phyloP scores from a whole-genome alignment of 495 filamentous ascomycete genomes.

The Copromyces sp. region DNA sequence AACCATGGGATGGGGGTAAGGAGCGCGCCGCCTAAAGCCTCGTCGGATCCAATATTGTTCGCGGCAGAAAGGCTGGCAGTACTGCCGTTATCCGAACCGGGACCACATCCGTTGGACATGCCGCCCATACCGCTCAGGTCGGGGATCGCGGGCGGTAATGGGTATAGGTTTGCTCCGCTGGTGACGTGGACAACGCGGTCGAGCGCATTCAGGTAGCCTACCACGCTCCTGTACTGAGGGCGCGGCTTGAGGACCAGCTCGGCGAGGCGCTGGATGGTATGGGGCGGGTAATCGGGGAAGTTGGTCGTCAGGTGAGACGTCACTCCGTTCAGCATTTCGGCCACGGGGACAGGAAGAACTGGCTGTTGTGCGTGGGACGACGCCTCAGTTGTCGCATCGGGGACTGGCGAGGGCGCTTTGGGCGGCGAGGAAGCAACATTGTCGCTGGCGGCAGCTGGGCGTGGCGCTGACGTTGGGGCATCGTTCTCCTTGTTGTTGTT shows the following conservation, averaged over 20 bases:
- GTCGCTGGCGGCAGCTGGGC: conserved; percentile 11
- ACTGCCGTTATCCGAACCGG: conserved; percentile 29
- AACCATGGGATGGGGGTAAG: conserved; percentile 94
- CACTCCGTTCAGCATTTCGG: conserved; percentile 54
- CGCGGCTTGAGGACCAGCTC: conserved; percentile 78
- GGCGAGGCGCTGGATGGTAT: conserved; percentile 85
- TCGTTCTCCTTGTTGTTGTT: conserved; percentile 39
- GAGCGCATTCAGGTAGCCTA: conserved; percentile 79
- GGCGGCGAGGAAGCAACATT: conserved; percentile 8
- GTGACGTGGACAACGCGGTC: conserved; percentile 89
- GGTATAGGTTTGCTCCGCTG: conserved; percentile 70
- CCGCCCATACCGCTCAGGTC: conserved; percentile 33
- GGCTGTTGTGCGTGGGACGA: neutral
- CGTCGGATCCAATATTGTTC: conserved; percentile 59
- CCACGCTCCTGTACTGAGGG: conserved; percentile 67
- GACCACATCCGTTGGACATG: conserved; percentile 54
- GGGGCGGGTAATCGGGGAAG: conserved; percentile 70
- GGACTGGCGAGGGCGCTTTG: neutral
- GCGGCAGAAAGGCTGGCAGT: conserved; percentile 22
- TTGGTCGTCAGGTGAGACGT: conserved; percentile 52
- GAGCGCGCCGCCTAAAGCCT: conserved; percentile 81
- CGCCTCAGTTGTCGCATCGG: neutral
- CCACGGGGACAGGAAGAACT: conserved; percentile 53
- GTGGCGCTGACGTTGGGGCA: conserved; percentile 17
- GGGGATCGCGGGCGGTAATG: conserved; percentile 55